Conservation (phyloP, 306 rosid genomes). For the Begonia masoniana region DNA sequence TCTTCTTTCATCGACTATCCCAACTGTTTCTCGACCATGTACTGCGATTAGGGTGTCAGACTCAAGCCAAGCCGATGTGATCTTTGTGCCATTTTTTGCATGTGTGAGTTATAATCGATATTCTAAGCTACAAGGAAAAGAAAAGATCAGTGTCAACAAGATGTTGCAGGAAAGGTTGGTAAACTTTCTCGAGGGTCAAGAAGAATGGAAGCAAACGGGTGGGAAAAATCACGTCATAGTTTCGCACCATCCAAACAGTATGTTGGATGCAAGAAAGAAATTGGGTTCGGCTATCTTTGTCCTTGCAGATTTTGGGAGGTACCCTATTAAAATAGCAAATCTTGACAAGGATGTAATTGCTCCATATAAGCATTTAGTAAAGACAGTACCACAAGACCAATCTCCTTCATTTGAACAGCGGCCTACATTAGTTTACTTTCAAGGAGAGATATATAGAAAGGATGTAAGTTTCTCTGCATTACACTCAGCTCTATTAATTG, state of each 20-base stretch:
- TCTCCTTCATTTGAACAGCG: conserved; percentile 65
- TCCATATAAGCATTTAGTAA: conserved; percentile 67
- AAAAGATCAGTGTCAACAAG: conserved; percentile 49
- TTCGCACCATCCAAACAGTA: conserved; percentile 93
- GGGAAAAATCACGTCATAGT: conserved; percentile 74
- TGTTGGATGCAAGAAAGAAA: conserved; percentile 61
- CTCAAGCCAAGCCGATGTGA: conserved; percentile 73
- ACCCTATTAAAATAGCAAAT: conserved; percentile 66
- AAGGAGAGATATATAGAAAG: conserved; percentile 90
- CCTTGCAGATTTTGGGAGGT: conserved; percentile 97
- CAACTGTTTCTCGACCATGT: conserved; percentile 29
- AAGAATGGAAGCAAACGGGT: conserved; percentile 62
- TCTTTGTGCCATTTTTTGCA: conserved; percentile 87
- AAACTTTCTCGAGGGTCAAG: conserved; percentile 28
- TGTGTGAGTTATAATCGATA: conserved; percentile 83
- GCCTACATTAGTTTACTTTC: conserved; percentile 61
- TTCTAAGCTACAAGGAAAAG: conserved; percentile 51
- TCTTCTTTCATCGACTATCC: conserved; percentile 46
- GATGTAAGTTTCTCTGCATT: conserved; percentile 55
- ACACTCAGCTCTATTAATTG: conserved; percentile 2
- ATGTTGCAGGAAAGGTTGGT: conserved; percentile 66
- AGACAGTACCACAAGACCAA: conserved; percentile 33
- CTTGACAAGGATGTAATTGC: conserved; percentile 79
- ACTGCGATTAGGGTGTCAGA: conserved; percentile 55
- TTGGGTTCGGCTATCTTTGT: conserved; percentile 82